A percentile compares a stretch with the other conserved stretches of the same genome.
Conservation (phyloP, 352 stramenopile species). For the Globisporangium cylindrosporum region DNA sequence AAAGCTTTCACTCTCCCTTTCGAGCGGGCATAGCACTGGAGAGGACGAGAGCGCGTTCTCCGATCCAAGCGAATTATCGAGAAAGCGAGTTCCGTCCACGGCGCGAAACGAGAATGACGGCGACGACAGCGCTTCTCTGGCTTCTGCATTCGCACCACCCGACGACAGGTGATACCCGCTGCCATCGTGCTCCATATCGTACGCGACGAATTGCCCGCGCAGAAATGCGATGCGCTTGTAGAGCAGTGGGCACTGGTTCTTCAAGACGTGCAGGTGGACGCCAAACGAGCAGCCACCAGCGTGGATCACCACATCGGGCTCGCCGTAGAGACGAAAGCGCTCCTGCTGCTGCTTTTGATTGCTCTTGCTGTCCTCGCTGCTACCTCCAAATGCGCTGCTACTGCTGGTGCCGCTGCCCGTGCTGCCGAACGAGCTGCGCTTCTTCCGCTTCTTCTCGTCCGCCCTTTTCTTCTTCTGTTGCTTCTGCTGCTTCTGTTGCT, state of each 20-base stretch:
- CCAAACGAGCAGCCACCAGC: constrained; percentile 47
- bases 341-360: background rate
- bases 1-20: background rate
- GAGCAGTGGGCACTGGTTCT: constrained; percentile 33
- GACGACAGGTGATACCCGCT: background rate
- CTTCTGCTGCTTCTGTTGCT: background rate
- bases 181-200: constrained; percentile 5
- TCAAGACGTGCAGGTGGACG: constrained; percentile 34
- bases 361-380: background rate
- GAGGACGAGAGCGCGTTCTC: constrained; percentile 15
- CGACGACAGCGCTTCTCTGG: background rate
- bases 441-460: background rate
- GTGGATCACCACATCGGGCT: constrained; percentile 47
- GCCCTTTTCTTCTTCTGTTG: background rate
- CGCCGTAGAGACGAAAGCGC: background rate
- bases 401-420: background rate
- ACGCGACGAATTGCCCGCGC: constrained; percentile 11
- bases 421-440: constrained; percentile 12
- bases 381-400: constrained; percentile 5
- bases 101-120: constrained; percentile 2
- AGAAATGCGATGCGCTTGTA: constrained; percentile 33
- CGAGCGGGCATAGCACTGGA: constrained; percentile 3
- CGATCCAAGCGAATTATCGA: background rate
- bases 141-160: background rate
- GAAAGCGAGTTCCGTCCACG: constrained; percentile 6